Base-by-base conservation (phyloP, 257 asterid genomes). In the Catharanthus roseus region DNA sequence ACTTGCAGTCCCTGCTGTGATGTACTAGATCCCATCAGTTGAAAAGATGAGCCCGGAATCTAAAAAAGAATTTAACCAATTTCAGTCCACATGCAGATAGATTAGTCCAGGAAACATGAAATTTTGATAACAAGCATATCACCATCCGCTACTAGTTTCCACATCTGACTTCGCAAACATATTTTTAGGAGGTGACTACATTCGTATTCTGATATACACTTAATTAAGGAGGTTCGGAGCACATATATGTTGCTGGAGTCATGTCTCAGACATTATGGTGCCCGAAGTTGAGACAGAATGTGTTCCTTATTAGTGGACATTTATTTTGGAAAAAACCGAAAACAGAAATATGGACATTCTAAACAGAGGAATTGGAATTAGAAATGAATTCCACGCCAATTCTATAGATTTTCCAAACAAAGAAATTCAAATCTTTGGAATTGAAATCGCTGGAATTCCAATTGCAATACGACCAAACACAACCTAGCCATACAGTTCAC, bases 1-100 rank as follows among this genome's bases (percentile, higher is more conserved):
- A 75, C 83, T 72, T 80, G 93, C 75, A 69, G 72, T 31, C 83
- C 90, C 71, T 86, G 69, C 70, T 81, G 96, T 33, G 85, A 53
- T 60, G 76, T 73, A 63, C 85, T 83, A 74, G 82, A 78, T 73
- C 92, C 98, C 77, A 69, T 76, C 42, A 84, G 78, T 36, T 89
- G 75, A 79, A 82, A 78, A 24, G 93, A 70, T 11, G 89, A 58
- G 36, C 81, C 81, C 36, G 82, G 80, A 68, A 82, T 73, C 96
- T 91, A 68, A 29, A 74, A 68, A 60, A 38, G 7, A 60, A n/a
- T n/a, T 38, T 41, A 29, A 58, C 2, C 3, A 29, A 54, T 44
- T 24, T 34, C 49, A 31, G 21, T 29, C 19, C 31, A 26, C 72
- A 28, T 49, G 33, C 53, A 34, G 64, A 33, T 51, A 61, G 65